Conservation (phyloP, 352 stramenopile species). For the Globisporangium cylindrosporum region DNA sequence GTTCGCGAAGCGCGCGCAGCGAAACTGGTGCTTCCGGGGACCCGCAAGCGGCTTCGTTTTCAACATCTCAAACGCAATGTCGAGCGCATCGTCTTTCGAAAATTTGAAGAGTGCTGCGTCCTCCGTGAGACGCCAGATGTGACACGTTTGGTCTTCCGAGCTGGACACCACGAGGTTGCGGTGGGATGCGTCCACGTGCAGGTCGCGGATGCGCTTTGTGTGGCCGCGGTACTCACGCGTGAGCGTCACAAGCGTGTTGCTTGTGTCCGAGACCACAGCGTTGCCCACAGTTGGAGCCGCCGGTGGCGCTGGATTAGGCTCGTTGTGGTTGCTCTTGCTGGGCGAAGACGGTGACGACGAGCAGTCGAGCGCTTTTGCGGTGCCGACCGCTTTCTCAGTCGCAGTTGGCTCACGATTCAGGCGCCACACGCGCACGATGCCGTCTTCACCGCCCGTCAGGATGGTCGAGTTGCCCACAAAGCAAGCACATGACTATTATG, state of each 20-base stretch:
- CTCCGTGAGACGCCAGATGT: slow-evolving; percentile 79
- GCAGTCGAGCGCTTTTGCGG: slow-evolving; percentile 35
- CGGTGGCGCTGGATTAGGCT: slow-evolving; percentile 15
- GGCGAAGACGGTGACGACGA: slow-evolving; percentile 6
- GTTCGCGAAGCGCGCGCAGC: slow-evolving; percentile 73
- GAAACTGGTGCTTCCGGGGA: slow-evolving; percentile 73
- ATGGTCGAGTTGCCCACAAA: slow-evolving; percentile 81
- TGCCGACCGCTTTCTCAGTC: slow-evolving; percentile 39
- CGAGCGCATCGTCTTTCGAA: slow-evolving; percentile 75
- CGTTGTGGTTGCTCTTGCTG: slow-evolving; percentile 17
- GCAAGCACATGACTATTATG: slow-evolving; percentile 46
- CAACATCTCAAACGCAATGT: slow-evolving; percentile 54
- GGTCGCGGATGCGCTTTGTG: slow-evolving; percentile 76
- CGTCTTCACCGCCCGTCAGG: slow-evolving; percentile 80
- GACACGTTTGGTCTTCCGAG: slow-evolving; percentile 75
- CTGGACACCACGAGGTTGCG: slow-evolving; percentile 77
- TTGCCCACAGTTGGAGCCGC: slow-evolving; percentile 58
- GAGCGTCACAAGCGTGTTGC: slow-evolving; percentile 48
- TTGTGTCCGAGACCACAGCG: slow-evolving; percentile 37
- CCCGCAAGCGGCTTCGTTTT: slow-evolving; percentile 37
- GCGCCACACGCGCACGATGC: slow-evolving; percentile 71
- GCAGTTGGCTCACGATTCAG: slow-evolving; percentile 50
- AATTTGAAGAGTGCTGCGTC: slow-evolving; percentile 57
- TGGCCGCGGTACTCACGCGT: slow-evolving; percentile 75
- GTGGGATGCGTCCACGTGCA: slow-evolving; percentile 77